Percentiles rank a stretch among this genome's conserved stretches.
Conservation (phyloP, 768 basidiomycete genomes). For the Ramaria sp. region DNA sequence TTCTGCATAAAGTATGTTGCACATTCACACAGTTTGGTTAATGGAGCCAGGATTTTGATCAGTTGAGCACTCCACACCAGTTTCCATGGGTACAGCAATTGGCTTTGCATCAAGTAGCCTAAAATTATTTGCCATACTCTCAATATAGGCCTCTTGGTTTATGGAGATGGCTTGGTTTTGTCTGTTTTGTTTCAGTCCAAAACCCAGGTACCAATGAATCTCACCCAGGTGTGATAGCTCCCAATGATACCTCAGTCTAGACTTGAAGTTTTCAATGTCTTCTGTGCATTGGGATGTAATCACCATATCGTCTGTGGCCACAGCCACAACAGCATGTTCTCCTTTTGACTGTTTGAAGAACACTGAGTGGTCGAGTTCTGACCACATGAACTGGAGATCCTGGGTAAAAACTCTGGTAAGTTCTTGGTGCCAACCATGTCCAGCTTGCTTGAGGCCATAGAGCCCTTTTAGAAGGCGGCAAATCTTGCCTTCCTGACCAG, state of each 20-base stretch:
- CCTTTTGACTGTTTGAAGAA: neutral
- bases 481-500: slow-evolving; percentile 18
- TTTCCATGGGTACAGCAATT: neutral
- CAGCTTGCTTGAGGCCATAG: slow-evolving; percentile 34
- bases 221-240: slow-evolving; percentile 5
- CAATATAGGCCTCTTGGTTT: neutral
- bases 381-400: too few species aligned
- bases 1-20: too few species aligned
- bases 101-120: too few species aligned
- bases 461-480: slow-evolving; percentile 25
- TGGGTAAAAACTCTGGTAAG: neutral
- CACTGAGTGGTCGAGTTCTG: neutral
- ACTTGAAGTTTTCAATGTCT: neutral
- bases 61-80: neutral
- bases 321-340: too few species aligned
- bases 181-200: neutral
- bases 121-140: neutral
- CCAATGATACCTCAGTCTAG: neutral
- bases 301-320: neutral
- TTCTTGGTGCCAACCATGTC: slow-evolving; percentile 23
- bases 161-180: neutral
- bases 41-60: neutral
- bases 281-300: neutral
- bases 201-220: slow-evolving; percentile 4
- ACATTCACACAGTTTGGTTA: too few species aligned